phyloP scores from a whole-genome alignment of 2,329 filamentous ascomycete genomes.

The Trichophyton benhamiae region DNA sequence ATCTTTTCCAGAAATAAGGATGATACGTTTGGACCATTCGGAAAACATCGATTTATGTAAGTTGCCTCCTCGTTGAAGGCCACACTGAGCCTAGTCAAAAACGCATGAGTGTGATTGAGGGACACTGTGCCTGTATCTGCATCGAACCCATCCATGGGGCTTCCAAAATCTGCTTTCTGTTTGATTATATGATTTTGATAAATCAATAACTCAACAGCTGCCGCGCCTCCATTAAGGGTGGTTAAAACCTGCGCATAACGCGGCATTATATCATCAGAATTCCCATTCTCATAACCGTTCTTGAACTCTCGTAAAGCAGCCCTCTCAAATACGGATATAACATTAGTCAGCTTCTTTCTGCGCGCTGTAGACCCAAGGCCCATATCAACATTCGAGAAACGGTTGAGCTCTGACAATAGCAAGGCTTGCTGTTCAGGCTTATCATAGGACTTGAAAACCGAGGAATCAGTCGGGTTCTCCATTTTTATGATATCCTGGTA shows the following conservation, averaged over 20 bases:
- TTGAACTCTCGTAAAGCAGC: constrained; percentile 86
- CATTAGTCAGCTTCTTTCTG: constrained; percentile 58
- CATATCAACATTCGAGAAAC: constrained; percentile 71
- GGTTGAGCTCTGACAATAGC: constrained; percentile 69
- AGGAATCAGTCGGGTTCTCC: constrained; percentile 59
- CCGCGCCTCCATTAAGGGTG: constrained; percentile 64
- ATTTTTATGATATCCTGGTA: constrained; percentile 70
- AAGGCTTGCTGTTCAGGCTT: constrained; percentile 83
- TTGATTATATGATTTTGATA: constrained; percentile 77
- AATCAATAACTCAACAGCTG: constrained; percentile 72
- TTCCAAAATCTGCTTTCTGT: constrained; percentile 57
- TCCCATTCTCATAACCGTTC: constrained; percentile 77
- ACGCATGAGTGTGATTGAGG: constrained; percentile 65
- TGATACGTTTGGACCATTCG: constrained; percentile 56
- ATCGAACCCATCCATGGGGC: constrained; percentile 71
- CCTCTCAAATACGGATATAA: constrained; percentile 76
- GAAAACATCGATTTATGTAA: constrained; percentile 73
- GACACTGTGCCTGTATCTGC: constrained; percentile 55
- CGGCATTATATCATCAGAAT: constrained; percentile 78
- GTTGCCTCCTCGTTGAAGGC: constrained; percentile 72
- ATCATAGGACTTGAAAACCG: constrained; percentile 74
- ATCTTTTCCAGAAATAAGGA: constrained; percentile 70
- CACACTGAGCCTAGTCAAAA: constrained; percentile 61
- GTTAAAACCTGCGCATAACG: constrained; percentile 79
- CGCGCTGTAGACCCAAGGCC: constrained; percentile 59